A percentile compares a stretch with the other conserved stretches of the same genome.
Evolutionary conservation across 768 basidiomycete species (phyloP).

Genomic region (Kwoniella botswanensis): DNA sequence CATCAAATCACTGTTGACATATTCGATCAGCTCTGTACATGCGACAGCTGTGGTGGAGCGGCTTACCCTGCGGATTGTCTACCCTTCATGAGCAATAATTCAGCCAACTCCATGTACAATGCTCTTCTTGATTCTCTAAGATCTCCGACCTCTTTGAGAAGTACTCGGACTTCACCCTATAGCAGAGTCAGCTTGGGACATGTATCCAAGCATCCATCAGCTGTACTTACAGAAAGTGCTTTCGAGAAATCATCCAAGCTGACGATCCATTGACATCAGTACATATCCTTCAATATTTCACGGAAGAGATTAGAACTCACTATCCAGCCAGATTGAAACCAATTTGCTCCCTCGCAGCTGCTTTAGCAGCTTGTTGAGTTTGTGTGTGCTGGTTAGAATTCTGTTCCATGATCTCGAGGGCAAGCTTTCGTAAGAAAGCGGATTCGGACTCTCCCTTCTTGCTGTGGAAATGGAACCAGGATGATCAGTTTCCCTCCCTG

Average conservation of each 20-base stretch:
- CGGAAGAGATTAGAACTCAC: conserved; percentile 24
- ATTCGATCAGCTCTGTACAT: neutral
- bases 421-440: conserved; percentile 54
- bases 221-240: conserved; percentile 50
- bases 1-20: conserved; percentile 45
- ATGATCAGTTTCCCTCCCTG: too few relatives aligned
- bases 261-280: neutral
- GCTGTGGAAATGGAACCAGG: conserved; percentile 19
- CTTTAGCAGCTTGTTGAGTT: conserved; percentile 49
- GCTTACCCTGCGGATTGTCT: conserved; percentile 56
- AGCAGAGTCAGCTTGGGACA: conserved; percentile 3
- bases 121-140: conserved; percentile 54
- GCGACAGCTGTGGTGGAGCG: neutral
- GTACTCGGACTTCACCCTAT: conserved; percentile 53
- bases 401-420: conserved; percentile 56
- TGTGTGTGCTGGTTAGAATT: conserved; percentile 55
- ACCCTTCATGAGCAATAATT: conserved; percentile 56
- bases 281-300: neutral
- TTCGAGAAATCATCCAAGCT: conserved; percentile 58
- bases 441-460: conserved; percentile 50
- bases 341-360: conserved; percentile 55
- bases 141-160: conserved; percentile 57
- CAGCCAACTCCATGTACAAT: conserved; percentile 57
- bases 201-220: neutral
- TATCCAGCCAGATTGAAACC: conserved; percentile 58